Evolutionary conservation across 2,329 filamentous ascomycete species (phyloP), one percentile per base, ranked within the genome.

Genomic region (Sporothrix inflata): DNA sequence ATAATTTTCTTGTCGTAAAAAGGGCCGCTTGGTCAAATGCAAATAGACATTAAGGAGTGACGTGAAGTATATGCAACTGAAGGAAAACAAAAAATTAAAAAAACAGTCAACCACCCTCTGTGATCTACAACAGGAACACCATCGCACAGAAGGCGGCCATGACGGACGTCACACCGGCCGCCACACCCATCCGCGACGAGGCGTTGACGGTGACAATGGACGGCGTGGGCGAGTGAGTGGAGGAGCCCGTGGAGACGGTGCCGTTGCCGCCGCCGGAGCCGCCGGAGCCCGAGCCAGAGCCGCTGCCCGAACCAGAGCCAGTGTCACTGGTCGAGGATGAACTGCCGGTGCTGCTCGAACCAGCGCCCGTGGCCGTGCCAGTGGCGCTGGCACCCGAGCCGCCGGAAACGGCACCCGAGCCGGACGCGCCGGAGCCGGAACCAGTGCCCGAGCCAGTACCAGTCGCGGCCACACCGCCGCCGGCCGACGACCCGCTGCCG

Each of bases 31-130:
- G 45, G 24, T 30, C n/a, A 68, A 30, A 53, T 53, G 45, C 47
- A 24, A 71, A 67, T 71, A 71, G 61, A 71, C 70, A 71, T 67
- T 67, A 71, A 67, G 40, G 70, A 71, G 61, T 57, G 70, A 60
- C 70, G 51, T 60, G 63, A 71, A 53, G 42, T 42, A 49, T n/a
- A 30, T 3, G 49, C 1, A n/a, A 40, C 51, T 7, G 21, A 40
- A 9, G 27, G 4, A 24, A 24, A 19, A 9, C 3, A 1, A 1
- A 51, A 67, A 67, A 67, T 34, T 14, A 45, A 55, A 55, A 55
- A 4, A 34, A 27, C 27, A 61, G 4, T 38, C n/a, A 12, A 11
- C 1, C 30, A 45, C 24, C 42, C 24, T 16, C 30, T 6, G 30
- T 45, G 11, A 5, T 7, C 24, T 55, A 70, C 53, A 34, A 27